Conservation (phyloP, 192 early-diverging fungal genomes). For the Haplosporangium gracile region DNA sequence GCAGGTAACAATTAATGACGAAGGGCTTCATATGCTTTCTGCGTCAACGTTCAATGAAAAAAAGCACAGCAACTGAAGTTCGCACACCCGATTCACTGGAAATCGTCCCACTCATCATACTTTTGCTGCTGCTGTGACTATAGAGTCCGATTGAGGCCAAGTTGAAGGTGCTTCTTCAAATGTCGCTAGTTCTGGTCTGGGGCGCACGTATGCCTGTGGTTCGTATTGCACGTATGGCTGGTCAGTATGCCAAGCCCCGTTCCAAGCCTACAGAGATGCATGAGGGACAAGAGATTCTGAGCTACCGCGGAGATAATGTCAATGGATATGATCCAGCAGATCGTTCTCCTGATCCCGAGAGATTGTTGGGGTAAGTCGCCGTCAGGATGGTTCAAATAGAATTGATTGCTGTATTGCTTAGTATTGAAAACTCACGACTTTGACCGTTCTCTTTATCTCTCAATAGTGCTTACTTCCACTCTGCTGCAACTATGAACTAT, state of each 20-base stretch:
- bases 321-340: slow-evolving; percentile 92
- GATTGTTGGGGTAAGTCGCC: slow-evolving; percentile 75
- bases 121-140: background rate
- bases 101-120: background rate
- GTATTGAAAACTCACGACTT: background rate
- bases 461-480: slow-evolving; percentile 92
- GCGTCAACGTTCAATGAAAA: background rate
- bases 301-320: slow-evolving; percentile 97
- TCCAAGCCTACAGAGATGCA: slow-evolving; percentile 89
- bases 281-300: slow-evolving; percentile 81
- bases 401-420: background rate
- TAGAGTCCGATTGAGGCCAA: slow-evolving; percentile 91
- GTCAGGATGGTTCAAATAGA: background rate
- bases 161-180: slow-evolving; percentile 97
- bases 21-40: background rate
- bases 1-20: slow-evolving; percentile 61
- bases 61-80: slow-evolving; percentile 1
- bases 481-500: slow-evolving; percentile 95
- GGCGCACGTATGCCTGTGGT: slow-evolving; percentile 92
- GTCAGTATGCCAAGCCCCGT: slow-evolving; percentile 98
- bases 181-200: slow-evolving; percentile 95
- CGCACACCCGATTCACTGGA: background rate
- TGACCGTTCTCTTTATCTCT: background rate
- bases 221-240: slow-evolving; percentile 97
- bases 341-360: slow-evolving; percentile 89